Percentiles rank a stretch among this genome's conserved stretches.
Evolutionary conservation across 306 rosid genomes (phyloP).

Genomic region (Corylus avellana): DNA sequence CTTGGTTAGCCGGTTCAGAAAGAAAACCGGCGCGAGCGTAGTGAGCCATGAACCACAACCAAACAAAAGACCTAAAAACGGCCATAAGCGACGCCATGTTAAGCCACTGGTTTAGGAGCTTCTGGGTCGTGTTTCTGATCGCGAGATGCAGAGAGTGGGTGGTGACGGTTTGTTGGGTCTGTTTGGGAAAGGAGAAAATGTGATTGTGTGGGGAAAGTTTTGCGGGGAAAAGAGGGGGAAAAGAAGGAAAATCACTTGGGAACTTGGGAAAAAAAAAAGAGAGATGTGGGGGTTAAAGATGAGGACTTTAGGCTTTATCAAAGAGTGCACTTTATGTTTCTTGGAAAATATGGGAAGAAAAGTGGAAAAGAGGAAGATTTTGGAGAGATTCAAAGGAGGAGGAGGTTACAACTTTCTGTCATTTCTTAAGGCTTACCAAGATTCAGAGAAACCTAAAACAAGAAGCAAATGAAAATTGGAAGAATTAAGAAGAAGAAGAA

Average conservation of each 20-base stretch:
- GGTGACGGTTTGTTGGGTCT: conserved; percentile 5
- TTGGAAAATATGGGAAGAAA: conserved; percentile 28
- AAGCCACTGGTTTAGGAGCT: background rate
- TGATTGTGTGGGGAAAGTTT: conserved; percentile 3
- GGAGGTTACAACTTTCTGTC: background rate
- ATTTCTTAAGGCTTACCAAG: background rate
- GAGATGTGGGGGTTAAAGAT: conserved; percentile 27
- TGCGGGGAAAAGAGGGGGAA: conserved; percentile 15
- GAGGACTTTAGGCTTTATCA: conserved; percentile 17
- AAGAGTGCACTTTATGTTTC: conserved; percentile 28
- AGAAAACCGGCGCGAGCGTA: conserved; percentile 51
- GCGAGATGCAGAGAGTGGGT: conserved; percentile 4
- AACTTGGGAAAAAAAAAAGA: conserved; percentile 11
- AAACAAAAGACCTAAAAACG: conserved; percentile 19
- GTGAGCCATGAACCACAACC: conserved; percentile 17
- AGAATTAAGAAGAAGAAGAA: background rate
- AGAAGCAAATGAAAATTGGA: background rate
- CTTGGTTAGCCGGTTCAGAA: conserved; percentile 70
- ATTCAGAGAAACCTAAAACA: background rate
- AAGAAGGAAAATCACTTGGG: conserved; percentile 22
- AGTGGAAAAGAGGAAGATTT: conserved; percentile 23
- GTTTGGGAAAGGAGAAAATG: conserved; percentile 36
- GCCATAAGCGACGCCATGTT: conserved; percentile 44
- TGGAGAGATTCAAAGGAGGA: conserved; percentile 26
- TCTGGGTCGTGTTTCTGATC: background rate